phyloP scores from a whole-genome alignment of 2,329 filamentous ascomycete genomes.

The Colletotrichum spinosum region DNA sequence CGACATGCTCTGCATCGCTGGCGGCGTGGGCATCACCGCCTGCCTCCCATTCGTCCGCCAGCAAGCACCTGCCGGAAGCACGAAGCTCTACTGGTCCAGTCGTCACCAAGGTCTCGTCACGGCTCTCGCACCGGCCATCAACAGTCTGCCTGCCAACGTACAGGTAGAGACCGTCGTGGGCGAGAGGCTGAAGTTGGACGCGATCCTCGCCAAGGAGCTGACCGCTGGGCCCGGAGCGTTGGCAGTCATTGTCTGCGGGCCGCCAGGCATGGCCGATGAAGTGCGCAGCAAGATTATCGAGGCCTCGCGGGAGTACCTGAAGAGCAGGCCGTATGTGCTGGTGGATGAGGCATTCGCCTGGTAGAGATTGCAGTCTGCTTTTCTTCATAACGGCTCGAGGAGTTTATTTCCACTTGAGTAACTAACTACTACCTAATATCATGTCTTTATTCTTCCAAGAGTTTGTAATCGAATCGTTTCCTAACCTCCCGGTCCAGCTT shows the following conservation, averaged over 20 bases:
- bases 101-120: constrained; percentile 11
- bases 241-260: constrained; percentile 37
- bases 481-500: constrained; percentile 21
- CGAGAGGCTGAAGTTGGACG: constrained; percentile 22
- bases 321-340: constrained; percentile 27
- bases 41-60: constrained; percentile 15
- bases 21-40: constrained; percentile 25
- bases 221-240: constrained; percentile 3
- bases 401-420: too few species aligned
- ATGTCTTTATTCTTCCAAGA: constrained; percentile 12
- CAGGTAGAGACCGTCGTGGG: constrained; percentile 25
- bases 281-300: constrained; percentile 35
- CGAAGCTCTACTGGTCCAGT: constrained; percentile 20
- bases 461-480: constrained; percentile 26
- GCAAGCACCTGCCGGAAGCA: background rate
- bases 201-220: constrained; percentile 7
- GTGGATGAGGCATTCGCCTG: constrained; percentile 40
- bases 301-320: constrained; percentile 1
- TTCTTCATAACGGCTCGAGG: background rate
- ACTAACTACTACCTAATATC: background rate
- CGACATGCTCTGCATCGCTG: constrained; percentile 28
- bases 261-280: constrained; percentile 38
- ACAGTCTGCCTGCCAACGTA: constrained; percentile 14
- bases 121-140: constrained; percentile 9
- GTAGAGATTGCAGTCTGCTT: constrained; percentile 7